These are phyloP conservation scores for Kalmusia sp. DNA, from an alignment of 2,329 filamentous ascomycete genomes.

Conservation along the genomic window DNA sequence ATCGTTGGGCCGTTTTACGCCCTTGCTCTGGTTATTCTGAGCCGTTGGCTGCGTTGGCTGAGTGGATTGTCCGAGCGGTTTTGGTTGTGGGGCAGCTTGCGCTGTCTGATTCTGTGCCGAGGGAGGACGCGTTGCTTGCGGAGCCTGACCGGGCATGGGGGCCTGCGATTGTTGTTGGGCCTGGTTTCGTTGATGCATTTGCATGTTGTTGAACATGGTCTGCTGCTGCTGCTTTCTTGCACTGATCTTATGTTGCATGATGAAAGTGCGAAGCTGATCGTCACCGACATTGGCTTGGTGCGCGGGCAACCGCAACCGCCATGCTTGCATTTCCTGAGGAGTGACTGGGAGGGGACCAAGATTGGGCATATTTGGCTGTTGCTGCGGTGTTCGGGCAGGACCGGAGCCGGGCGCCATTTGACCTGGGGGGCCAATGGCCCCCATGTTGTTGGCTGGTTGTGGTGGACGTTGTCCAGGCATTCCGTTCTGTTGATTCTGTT, in stretches of 20 bases:
- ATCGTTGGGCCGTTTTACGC: conserved; percentile 49
- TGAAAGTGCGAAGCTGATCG: conserved; percentile 34
- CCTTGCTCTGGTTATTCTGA: conserved; percentile 32
- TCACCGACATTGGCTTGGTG: conserved; percentile 36
- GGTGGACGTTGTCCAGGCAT: conserved; percentile 27
- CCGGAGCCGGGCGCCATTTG: conserved; percentile 47
- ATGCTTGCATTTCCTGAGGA: conserved; percentile 49
- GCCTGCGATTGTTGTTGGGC: conserved; percentile 41
- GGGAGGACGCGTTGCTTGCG: conserved; percentile 30
- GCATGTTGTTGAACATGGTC: conserved; percentile 21
- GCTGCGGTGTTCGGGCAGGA: conserved; percentile 35
- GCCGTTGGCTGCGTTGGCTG: conserved; percentile 27
- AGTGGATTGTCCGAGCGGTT: conserved; percentile 23
- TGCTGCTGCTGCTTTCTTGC: conserved; percentile 27
- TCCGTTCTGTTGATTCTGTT: conserved; percentile 31
- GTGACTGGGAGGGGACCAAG: conserved; percentile 40
- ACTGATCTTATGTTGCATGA: conserved; percentile 32
- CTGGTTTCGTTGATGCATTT: conserved; percentile 30
- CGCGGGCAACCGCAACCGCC: conserved; percentile 43
- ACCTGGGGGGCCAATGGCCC: conserved; percentile 45
- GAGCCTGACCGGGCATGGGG: conserved; percentile 25
- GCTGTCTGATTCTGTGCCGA: conserved; percentile 28
- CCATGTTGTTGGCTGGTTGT: conserved; percentile 27
- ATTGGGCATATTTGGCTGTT: conserved; percentile 33
- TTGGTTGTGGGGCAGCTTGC: conserved; percentile 31